Evolutionary conservation across 768 basidiomycete genomes (phyloP), one percentile per base, ranked within the genome.

Genomic region (Boletellus ananas): DNA sequence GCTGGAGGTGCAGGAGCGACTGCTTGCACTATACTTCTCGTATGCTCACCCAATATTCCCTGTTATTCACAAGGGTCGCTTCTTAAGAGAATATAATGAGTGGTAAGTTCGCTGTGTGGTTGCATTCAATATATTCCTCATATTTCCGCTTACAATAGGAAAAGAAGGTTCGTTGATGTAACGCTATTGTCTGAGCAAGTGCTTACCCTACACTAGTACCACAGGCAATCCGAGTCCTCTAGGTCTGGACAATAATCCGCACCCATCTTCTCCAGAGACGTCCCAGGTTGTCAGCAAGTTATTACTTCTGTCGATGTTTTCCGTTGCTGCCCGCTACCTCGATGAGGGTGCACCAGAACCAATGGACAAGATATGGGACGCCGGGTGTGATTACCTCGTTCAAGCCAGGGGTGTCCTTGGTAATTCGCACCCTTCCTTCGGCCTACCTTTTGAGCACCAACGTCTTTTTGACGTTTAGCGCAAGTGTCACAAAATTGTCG

Each of bases 31-130:
- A 8, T 94, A 90, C 66, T 93, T 93, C 68, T 80, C 79, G 11
- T 87, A 90, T 59, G 83, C 87, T 27, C 91, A 94, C 57, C 90
- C 92, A 6, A 75, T 83, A 45, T 87, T 89, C 58, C 93, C 92
- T 7, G 75, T 94, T 40, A 68, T 93, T n/a, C 81, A 89, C 66
- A 87, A 84, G 67, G 70, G 67, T 12, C 76, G 79, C 18, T 91
- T 93, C 65, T 63, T 87, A 57, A 66, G 77, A 16, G 83, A 87
- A 54, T 92, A 80, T 61, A 70, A 74, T 34, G 67, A 71, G 14
- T 77, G 76, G 83, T 81, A 56, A 58, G 69, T 31, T 45, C 56
- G 51, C 29, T 48, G 9, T 45, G 1, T 47, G 11, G 31, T 42
- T 31, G 13, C 23, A 11, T 43, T 50, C 7, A 25, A 10, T 8